Conservation (phyloP, 257 asterid genomes). For the Coffea eugenioides region DNA sequence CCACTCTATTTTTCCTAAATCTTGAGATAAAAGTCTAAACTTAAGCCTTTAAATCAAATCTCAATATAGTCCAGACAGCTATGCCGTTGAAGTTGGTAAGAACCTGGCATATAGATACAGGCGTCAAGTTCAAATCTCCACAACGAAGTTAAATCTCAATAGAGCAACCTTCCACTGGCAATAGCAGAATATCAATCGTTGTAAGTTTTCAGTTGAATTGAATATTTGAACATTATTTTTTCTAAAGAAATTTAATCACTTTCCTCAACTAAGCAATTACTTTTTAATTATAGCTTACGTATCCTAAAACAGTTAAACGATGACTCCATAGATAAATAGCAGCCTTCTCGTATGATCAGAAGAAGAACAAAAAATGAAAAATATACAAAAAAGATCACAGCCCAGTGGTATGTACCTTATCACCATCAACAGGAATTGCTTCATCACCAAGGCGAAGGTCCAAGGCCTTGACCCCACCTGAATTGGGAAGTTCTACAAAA, state of each 20-base stretch:
- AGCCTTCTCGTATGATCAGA: not conserved
- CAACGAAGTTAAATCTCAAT: not conserved
- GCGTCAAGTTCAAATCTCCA: too few species aligned
- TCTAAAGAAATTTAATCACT: too few species aligned
- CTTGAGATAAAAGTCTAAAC: not conserved
- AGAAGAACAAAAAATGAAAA: too few species aligned
- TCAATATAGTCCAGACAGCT: too few species aligned
- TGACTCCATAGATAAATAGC: not conserved
- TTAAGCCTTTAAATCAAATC: not conserved
- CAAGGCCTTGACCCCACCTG: slow-evolving; percentile 74
- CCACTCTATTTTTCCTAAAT: not conserved
- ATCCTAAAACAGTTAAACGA: not conserved
- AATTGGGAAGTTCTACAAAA: slow-evolving; percentile 58
- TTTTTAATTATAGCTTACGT: not conserved
- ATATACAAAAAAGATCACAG: not conserved
- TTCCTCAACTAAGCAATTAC: not conserved
- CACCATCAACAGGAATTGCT: slow-evolving; percentile 60
- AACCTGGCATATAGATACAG: too few species aligned
- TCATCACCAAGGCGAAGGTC: slow-evolving; percentile 67
- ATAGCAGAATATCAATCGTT: not conserved
- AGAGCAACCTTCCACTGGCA: not conserved
- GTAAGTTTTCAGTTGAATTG: not conserved
- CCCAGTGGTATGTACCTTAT: slow-evolving; percentile 37
- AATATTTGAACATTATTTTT: not conserved
- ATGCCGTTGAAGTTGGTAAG: too few species aligned